phyloP scores from a whole-genome alignment of 495 filamentous ascomycete genomes.

The Aspergillus cristatus region DNA sequence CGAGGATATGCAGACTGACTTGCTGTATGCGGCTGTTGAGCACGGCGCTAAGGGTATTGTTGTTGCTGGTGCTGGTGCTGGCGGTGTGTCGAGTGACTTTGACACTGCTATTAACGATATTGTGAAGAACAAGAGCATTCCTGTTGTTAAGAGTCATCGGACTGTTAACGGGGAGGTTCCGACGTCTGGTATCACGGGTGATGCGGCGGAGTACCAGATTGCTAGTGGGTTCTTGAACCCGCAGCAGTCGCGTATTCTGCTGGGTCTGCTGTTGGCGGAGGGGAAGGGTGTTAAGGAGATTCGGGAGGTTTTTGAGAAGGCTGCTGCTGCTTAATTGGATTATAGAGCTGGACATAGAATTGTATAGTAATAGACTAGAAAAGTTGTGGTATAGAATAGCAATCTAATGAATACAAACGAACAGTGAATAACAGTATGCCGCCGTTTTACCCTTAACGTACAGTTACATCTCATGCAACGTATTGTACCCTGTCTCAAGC shows the following conservation, averaged over 20 bases:
- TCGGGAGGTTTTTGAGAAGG: constrained; percentile 11
- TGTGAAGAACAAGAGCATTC: constrained; percentile 10
- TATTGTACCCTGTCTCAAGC: constrained; percentile 64
- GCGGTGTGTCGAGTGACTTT: constrained; percentile 14
- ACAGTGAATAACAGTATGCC: no score
- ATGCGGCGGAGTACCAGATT: constrained; percentile 14
- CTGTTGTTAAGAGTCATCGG: constrained; percentile 17
- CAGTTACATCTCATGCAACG: constrained; percentile 47
- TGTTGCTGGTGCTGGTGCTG: constrained; percentile 23
- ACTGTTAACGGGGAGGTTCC: constrained; percentile 27
- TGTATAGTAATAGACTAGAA: no score
- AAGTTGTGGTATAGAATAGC: no score
- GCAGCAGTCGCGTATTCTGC: constrained; percentile 18
- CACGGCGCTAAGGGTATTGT: constrained; percentile 37
- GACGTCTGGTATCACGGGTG: constrained; percentile 16
- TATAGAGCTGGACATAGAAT: background rate
- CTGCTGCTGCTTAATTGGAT: constrained; percentile 8
- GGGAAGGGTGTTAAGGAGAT: constrained; percentile 17
- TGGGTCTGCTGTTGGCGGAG: constrained; percentile 19
- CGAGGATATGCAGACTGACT: constrained; percentile 27
- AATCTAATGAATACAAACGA: no score
- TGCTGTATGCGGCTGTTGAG: constrained; percentile 26
- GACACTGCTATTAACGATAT: constrained; percentile 12
- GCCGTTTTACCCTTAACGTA: no score
- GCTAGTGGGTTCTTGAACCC: constrained; percentile 25